Conservation (phyloP, 148 eudicot species). For the Rhododendron ovatum region DNA sequence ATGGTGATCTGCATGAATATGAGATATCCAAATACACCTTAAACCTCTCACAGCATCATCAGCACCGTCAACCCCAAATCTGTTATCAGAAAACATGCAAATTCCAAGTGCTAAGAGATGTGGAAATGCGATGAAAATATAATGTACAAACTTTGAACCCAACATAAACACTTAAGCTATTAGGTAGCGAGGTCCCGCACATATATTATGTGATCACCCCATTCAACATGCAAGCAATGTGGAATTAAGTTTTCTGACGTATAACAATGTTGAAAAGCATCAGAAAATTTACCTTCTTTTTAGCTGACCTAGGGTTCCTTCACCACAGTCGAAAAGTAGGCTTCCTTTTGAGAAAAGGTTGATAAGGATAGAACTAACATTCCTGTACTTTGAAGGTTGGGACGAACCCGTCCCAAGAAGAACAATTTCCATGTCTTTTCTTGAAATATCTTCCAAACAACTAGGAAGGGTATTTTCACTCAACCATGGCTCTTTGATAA, state of each 20-base stretch:
- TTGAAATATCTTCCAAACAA: conserved; percentile 69
- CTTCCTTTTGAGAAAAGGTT: conserved; percentile 87
- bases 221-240: background rate
- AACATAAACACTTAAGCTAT: background rate
- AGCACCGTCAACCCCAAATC: conserved; percentile 86
- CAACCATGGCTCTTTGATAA: conserved; percentile 70
- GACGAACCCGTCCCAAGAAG: conserved; percentile 98
- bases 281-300: conserved; percentile 66
- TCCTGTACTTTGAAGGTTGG: conserved; percentile 95
- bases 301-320: conserved; percentile 93
- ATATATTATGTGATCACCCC: background rate
- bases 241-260: background rate
- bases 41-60: conserved; percentile 69
- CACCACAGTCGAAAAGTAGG: conserved; percentile 89
- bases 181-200: background rate
- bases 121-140: background rate
- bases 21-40: conserved; percentile 90
- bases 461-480: conserved; percentile 52
- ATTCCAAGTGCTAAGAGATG: background rate
- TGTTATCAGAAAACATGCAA: conserved; percentile 22
- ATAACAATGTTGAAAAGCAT: background rate
- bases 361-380: conserved; percentile 81
- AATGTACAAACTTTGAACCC: background rate
- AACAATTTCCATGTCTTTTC: conserved; percentile 94
- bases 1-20: conserved; percentile 98